Conservation (phyloP, 2,329 filamentous ascomycete species). For the Cytospora schulzeri region DNA sequence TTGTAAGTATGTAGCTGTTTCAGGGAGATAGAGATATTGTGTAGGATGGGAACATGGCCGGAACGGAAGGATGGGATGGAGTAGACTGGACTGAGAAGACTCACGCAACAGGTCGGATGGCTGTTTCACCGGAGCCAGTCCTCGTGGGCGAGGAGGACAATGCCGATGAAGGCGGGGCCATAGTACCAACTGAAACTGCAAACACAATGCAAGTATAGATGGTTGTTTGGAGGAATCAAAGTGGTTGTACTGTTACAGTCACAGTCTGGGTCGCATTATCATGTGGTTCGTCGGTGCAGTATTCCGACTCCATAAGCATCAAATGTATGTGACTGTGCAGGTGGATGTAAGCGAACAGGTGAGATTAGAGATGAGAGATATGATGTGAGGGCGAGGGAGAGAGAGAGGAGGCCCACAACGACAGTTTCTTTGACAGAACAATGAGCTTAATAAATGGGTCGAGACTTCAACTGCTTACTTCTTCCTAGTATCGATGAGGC, state of each 20-base stretch:
- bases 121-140: not conserved
- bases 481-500: not conserved
- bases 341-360: too few species aligned
- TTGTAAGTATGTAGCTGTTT: not conserved
- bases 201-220: not conserved
- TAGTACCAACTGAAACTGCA: not conserved
- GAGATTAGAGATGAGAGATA: too few species aligned
- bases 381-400: not conserved
- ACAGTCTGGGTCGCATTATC: not conserved
- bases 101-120: constrained; percentile 26
- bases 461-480: not conserved
- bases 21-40: not conserved
- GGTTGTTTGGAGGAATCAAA: not conserved
- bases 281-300: constrained; percentile 1
- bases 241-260: not conserved
- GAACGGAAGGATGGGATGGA: not conserved
- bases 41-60: not conserved
- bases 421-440: constrained; percentile 1
- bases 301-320: constrained; percentile 10
- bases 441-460: not conserved
- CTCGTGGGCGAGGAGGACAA: not conserved
- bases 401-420: not conserved
- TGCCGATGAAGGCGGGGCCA: constrained; percentile 13
- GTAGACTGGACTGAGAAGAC: not conserved
- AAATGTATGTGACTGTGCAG: not conserved